Percentiles rank a stretch among this genome's conserved stretches.
Evolutionary conservation across 2,329 filamentous ascomycete species (phyloP).

Genomic region (Thelonectria discophora): DNA sequence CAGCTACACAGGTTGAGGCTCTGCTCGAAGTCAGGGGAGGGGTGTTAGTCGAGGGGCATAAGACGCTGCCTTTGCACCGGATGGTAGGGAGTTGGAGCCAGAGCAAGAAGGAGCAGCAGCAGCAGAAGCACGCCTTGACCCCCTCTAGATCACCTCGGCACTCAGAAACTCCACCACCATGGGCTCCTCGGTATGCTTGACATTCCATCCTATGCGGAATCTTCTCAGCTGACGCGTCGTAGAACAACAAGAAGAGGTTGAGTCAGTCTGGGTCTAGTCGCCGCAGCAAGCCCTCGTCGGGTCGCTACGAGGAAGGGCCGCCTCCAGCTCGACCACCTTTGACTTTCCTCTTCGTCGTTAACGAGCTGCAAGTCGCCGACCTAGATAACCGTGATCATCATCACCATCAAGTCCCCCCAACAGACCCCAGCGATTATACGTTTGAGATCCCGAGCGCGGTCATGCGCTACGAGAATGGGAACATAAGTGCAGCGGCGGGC

Average conservation of each 20-base stretch:
- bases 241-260: constrained; percentile 19
- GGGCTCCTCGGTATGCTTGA: constrained; percentile 21
- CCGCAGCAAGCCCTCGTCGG: constrained; percentile 20
- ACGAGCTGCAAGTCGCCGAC: constrained; percentile 43
- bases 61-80: constrained; percentile 23
- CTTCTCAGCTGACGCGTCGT: constrained; percentile 13
- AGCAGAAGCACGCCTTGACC: not conserved
- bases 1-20: constrained; percentile 39
- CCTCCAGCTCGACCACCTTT: constrained; percentile 9
- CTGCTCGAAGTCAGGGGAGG: constrained; percentile 17
- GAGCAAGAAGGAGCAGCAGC: not conserved
- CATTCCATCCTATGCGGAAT: not conserved
- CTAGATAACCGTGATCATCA: constrained; percentile 16
- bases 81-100: constrained; percentile 6
- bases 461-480: constrained; percentile 49
- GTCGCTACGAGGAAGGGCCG: not conserved
- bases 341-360: constrained; percentile 53
- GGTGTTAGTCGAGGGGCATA: constrained; percentile 26
- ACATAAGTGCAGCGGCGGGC: constrained; percentile 35
- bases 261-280: constrained; percentile 1
- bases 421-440: constrained; percentile 32
- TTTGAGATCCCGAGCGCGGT: constrained; percentile 45
- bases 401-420: constrained; percentile 46
- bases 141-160: not conserved
- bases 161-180: constrained; percentile 6